A percentile compares a stretch with the other conserved stretches of the same genome.
Evolutionary conservation across 2,329 filamentous ascomycete species (phyloP).

Genomic region (Fusarium subglutinans): DNA sequence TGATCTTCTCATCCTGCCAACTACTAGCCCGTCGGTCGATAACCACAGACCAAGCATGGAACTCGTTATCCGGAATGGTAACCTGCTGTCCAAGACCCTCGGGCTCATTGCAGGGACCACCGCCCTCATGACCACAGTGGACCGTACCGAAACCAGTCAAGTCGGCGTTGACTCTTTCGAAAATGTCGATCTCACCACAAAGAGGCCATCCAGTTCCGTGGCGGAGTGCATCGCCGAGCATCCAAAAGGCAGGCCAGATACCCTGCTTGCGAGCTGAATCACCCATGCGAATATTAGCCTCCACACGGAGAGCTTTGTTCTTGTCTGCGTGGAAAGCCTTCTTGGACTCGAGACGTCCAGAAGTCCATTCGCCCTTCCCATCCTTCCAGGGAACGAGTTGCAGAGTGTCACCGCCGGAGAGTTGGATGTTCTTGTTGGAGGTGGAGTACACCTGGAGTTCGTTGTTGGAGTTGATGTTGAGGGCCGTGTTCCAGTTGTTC

Average conservation of each 20-base stretch:
- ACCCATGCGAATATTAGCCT: conserved; percentile 58
- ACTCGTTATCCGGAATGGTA: conserved; percentile 55
- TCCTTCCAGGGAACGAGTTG: conserved; percentile 60
- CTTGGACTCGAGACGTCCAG: conserved; percentile 59
- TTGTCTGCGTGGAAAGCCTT: conserved; percentile 56
- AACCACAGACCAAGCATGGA: conserved; percentile 59
- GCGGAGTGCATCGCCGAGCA: conserved; percentile 58
- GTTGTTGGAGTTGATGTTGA: conserved; percentile 57
- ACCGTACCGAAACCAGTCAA: conserved; percentile 57
- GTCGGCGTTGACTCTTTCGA: conserved; percentile 59
- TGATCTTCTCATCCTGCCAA: conserved; percentile 59
- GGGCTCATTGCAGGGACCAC: conserved; percentile 59
- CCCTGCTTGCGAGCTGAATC: conserved; percentile 54
- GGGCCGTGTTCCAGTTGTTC: conserved; percentile 57
- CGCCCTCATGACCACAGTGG: conserved; percentile 56
- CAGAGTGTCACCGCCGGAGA: conserved; percentile 60
- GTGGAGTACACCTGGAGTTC: conserved; percentile 59
- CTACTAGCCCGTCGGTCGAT: conserved; percentile 55
- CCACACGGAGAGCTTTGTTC: conserved; percentile 53
- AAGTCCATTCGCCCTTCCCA: conserved; percentile 56
- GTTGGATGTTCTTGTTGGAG: conserved; percentile 57
- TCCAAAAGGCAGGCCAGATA: conserved; percentile 65
- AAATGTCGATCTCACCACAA: conserved; percentile 62
- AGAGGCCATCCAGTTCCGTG: conserved; percentile 57
- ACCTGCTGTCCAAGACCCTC: conserved; percentile 50